Evolutionary conservation across 2,329 filamentous ascomycete species (phyloP).

Genomic region (Stylonectria norvegica): DNA sequence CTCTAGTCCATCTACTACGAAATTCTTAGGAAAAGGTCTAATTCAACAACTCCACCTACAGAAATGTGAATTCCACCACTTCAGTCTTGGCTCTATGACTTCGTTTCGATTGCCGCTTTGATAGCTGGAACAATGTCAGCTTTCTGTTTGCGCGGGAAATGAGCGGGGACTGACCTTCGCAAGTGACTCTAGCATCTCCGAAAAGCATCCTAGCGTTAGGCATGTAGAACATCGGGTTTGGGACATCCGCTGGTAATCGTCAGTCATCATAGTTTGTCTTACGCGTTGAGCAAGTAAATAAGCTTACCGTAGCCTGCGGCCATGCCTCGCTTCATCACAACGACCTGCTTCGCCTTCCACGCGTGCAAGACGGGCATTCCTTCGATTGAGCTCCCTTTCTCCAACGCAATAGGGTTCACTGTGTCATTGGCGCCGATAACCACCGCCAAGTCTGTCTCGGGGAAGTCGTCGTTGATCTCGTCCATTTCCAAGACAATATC

Average conservation of each 20-base stretch:
- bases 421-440: slow-evolving; percentile 93
- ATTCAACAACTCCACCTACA: not conserved
- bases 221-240: slow-evolving; percentile 93
- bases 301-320: slow-evolving; percentile 76
- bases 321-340: slow-evolving; percentile 92
- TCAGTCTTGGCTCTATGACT: slow-evolving; percentile 21
- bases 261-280: slow-evolving; percentile 8
- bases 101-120: slow-evolving; percentile 39
- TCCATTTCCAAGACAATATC: slow-evolving; percentile 95
- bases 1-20: not conserved
- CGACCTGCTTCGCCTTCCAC: slow-evolving; percentile 90
- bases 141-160: not conserved
- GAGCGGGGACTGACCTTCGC: slow-evolving; percentile 59
- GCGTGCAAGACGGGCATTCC: slow-evolving; percentile 91
- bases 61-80: not conserved
- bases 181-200: slow-evolving; percentile 80
- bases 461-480: slow-evolving; percentile 91
- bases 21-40: not conserved
- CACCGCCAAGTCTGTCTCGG: slow-evolving; percentile 78
- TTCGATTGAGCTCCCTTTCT: slow-evolving; percentile 78
- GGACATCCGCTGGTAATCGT: slow-evolving; percentile 66
- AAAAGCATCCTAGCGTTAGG: slow-evolving; percentile 87
- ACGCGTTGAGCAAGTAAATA: not conserved
- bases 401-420: slow-evolving; percentile 84
- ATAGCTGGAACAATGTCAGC: slow-evolving; percentile 35